Percentiles rank a stretch among this genome's conserved stretches.
phyloP scores from a whole-genome alignment of 148 eudicot genomes.

The Rhododendron simsii region DNA sequence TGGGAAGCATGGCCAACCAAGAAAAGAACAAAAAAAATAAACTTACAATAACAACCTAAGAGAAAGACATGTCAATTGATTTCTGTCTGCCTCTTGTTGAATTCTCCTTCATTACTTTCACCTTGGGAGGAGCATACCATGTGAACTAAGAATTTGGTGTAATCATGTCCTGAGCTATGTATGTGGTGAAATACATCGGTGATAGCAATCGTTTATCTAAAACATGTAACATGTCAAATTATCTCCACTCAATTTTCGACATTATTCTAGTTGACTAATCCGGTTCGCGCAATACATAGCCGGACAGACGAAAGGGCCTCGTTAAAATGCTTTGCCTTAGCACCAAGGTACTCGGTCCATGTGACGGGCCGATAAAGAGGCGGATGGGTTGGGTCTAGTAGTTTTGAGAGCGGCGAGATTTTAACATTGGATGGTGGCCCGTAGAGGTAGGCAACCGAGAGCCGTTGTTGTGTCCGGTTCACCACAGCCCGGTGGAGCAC shows the following conservation, averaged over 20 bases:
- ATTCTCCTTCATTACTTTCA: too few relatives aligned
- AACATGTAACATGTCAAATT: background rate
- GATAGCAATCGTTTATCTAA: background rate
- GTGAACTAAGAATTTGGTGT: background rate
- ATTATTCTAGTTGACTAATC: constrained; percentile 29
- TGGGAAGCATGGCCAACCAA: background rate
- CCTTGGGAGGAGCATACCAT: background rate
- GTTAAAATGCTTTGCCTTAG: constrained; percentile 61
- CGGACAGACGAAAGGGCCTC: constrained; percentile 59
- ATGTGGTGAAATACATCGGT: background rate
- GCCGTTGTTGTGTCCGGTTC: constrained; percentile 56
- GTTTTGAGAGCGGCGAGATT: constrained; percentile 47
- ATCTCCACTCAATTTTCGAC: constrained; percentile 32
- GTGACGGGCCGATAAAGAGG: constrained; percentile 65
- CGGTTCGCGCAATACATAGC: constrained; percentile 24
- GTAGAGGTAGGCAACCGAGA: constrained; percentile 67
- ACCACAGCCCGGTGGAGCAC: constrained; percentile 88
- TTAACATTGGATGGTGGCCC: constrained; percentile 57
- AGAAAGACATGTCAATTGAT: background rate
- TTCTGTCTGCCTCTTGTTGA: background rate
- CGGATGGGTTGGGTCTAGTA: constrained; percentile 43
- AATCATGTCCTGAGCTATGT: background rate
- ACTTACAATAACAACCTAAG: background rate
- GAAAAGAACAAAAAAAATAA: background rate
- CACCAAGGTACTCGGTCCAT: constrained; percentile 73